Evolutionary conservation across 805 yeast genomes (phyloP), one percentile per base, ranked within the genome.

Genomic region (Gaillardinia entomophila): DNA sequence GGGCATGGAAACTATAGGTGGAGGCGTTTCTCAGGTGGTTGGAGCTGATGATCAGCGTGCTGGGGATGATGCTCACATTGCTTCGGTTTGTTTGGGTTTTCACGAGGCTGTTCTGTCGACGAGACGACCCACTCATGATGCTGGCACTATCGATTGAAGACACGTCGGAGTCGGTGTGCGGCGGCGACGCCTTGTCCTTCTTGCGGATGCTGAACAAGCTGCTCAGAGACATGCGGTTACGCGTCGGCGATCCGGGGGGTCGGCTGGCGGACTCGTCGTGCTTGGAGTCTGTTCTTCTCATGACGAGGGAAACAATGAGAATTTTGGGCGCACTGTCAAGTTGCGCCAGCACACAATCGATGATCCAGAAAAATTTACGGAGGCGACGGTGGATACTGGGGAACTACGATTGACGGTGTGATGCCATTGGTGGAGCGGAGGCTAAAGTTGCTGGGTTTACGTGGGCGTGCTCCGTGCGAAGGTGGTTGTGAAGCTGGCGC

Each of bases 1-100:
- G 37, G 16, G 59, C 51, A 16, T 58, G 51, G 34, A 61, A 55
- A 38, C 63, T 55, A 42, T 59, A 65, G 2, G 67, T 48, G 14
- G 68, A 61, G n/a, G 66, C 62, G 23, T 61, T 62, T 7, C 69
- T 57, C 24, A 59, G 53, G 37, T 61, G 69, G 35, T 40, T 51
- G n/a, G 66, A 56, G 31, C 37, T 48, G 5, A 61, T 43, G 11
- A 55, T 36, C 34, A 56, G 66, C 7, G 52, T 35, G 10, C 49
- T 48, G 15, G 65, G 63, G 6, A 59, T 46, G 6, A 54, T 57
- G 32, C 36, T 51, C 12, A 55, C 39, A 17, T 47, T 39, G 24
- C 28, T 31, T 28, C 44, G 32, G 28, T 38, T 40, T 23, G 42
- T 41, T 19, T 24, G 17, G 16, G 49, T 37, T 26, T 41, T 42